Base-by-base conservation (phyloP, 2,329 filamentous ascomycete species). In the Neofusicoccum cordaticola region DNA sequence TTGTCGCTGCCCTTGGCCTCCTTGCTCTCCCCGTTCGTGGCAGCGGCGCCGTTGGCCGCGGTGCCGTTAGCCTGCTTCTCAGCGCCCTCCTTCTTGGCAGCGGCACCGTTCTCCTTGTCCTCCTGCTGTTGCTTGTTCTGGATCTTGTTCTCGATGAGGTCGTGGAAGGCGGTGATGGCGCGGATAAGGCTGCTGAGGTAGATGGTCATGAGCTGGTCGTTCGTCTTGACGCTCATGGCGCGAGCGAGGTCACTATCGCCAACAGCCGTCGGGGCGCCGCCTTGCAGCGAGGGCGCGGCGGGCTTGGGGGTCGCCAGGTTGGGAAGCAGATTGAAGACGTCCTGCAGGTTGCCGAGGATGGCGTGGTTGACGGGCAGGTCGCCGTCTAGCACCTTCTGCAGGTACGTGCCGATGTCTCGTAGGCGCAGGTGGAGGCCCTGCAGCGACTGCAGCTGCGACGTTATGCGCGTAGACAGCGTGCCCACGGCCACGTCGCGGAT, bases 111-210 rank as follows among this genome's bases (percentile, higher is more conserved):
- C 71, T 98, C 94, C 81, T 94, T 94, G 74, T 99, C 95, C 75
- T 98, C 95, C 74, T 96, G 91, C 78, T 96, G 92, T 80, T 98
- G 93, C 77, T 94, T 87, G 81, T 99, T 99, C 83, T 98, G 94
- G 71, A 98, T 97, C 86, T 99, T 99, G 84, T 99, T 99, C 83
- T 99, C 95, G 70, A 99, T 99, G 70, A 99, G 82, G 77, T 99
- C 95, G 78, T 99, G 95, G 89, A 98, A 99, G 7, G 95, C 95
- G 12, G 95, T 98, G 75, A 99, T 99, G 65, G 95, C 95, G 67
- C 95, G 87, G 80, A 99, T 98, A 82, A 98, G 82, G 82, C 92
- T 96, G 81, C 92, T 96, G 63, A 99, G 85, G 80, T 99, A 99
- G 77, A 99, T 98, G 61, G 93, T 88, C 91, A 99, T 97, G 69